Base-by-base conservation (phyloP, 1,139 yeast species). In the Pneumocystis carinii region DNA sequence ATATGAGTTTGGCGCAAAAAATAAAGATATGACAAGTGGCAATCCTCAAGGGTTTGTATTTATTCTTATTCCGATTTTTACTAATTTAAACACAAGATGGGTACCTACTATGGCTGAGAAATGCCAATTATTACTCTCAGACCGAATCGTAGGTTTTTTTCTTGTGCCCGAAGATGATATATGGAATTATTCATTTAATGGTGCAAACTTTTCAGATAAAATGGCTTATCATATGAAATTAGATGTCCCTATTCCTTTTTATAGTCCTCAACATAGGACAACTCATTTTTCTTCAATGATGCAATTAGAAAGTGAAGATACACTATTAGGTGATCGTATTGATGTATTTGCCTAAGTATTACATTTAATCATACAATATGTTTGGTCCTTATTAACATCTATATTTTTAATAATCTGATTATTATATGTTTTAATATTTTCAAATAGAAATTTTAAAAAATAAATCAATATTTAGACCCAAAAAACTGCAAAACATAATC, bases 151-250 rank as follows among this genome's bases (percentile, higher is more conserved):
- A 71, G 98, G 98, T 3, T 86, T 84, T 66, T 90, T 88, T 73
- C 74, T 88, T 75, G 95, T 90, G 0, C 98, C 99, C 0, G 85
- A 83, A 53, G 86, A 86, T 60, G 84, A 83, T 64, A 73, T 90
- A 42, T 92, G 99, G 98, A 92, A 92, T 72, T 90, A 86, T 72
- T 81, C 94, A 2, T 92, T 94, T 71, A 80, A 89, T 75, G 95
- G 97, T 2, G 86, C 95, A 1, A 81, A 87, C 14, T 94, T 95
- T 86, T 84, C 81, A 69, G 76, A 83, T 2, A 80, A 80, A 42
- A 74, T 81, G 63, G 78, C 76, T n/a, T 89, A 81, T 70, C 83
- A 78, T 24, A 72, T 90, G 72, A 87, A 86, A 72, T 70, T 87
- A 62, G 97, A 88, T 71, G 77, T 83, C 10, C 99, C 99, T 1